Base-by-base conservation (phyloP, 1,139 yeast species). In the Suhomyces choctaworum region DNA sequence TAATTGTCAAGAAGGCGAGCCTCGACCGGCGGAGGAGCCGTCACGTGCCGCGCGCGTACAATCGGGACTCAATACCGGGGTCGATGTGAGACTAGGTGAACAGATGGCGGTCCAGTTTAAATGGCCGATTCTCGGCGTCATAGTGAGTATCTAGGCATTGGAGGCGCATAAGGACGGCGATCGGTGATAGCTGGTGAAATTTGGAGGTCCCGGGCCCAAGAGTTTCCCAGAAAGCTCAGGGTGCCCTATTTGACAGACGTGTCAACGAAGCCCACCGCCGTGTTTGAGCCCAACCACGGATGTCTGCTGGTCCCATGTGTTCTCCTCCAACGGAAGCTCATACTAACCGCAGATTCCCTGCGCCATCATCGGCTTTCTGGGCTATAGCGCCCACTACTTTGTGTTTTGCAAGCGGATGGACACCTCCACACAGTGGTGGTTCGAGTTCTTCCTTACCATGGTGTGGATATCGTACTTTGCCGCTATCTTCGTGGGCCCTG, bases 401-500 rank as follows among this genome's bases (percentile, higher is more conserved):
- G 73, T 85, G 33, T 71, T 80, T 39, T 54, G 64, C 7, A 67
- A 73, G 35, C 70, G 70, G 40, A 54, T 77, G 36, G 41, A 75
- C 2, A 10, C 28, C 1, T 34, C 45, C 2, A 58, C 66, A 23
- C 86, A 80, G 48, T 28, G 71, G 1, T 52, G 66, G 52, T 80
- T 74, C 52, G 74, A 82, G 48, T 36, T 67, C 4, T 64, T 70
- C 15, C 54, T 82, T 2, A 47, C 69, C 1, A 68, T 80, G 76
- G 66, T 83, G 5, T 89, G 96, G 95, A 29, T 86, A 1, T 78
- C 86, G 0, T 86, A 86, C 51, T 55, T 59, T 30, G 49, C 78
- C 27, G 94, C 95, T 2, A 75, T 85, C 1, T 46, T 50, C 16
- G 69, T 64, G 8, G 58, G 64, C 4, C 85, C 95, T 0, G 94